These are phyloP conservation scores for Vaccinium corymbosum DNA, from an alignment of 148 eudicot genomes.

Conservation along the genomic window DNA sequence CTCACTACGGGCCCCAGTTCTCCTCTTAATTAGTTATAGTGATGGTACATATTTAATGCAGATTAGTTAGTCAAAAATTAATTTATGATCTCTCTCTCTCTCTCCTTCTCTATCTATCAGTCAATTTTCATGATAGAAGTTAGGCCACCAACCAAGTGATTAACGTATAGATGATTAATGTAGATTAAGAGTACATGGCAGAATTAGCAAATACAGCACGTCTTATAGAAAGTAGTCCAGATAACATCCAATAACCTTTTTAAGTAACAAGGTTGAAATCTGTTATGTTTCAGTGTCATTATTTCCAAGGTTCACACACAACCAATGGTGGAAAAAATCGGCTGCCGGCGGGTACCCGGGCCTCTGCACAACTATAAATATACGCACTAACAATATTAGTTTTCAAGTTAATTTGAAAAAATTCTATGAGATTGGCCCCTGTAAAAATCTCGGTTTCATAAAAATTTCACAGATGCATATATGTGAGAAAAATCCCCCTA, in stretches of 20 bases:
- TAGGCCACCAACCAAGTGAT: constrained; percentile 49
- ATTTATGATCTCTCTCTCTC: background rate
- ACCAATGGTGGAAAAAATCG: background rate
- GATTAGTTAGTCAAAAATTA: background rate
- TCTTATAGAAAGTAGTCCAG: background rate
- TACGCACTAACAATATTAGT: too few species aligned
- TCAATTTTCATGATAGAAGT: constrained; percentile 25
- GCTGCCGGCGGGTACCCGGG: too few species aligned
- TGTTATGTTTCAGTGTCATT: background rate
- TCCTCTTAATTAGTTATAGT: background rate
- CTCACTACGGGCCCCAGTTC: too few species aligned
- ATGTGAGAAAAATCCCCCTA: too few species aligned
- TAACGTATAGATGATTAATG: background rate
- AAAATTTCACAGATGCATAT: too few species aligned
- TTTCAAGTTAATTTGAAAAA: too few species aligned
- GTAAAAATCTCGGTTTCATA: too few species aligned
- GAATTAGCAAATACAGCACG: background rate
- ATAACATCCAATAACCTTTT: background rate
- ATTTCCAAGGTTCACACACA: background rate
- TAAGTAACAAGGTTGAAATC: background rate
- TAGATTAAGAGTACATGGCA: constrained; percentile 2
- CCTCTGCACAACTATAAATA: too few species aligned
- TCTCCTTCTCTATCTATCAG: constrained; percentile 11
- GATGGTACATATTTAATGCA: background rate
- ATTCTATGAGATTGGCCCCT: too few species aligned